A percentile compares a stretch with the other conserved stretches of the same genome.
These are phyloP conservation scores for Colletotrichum horii DNA, from an alignment of 2,329 filamentous ascomycete species.

Conservation along the genomic window DNA sequence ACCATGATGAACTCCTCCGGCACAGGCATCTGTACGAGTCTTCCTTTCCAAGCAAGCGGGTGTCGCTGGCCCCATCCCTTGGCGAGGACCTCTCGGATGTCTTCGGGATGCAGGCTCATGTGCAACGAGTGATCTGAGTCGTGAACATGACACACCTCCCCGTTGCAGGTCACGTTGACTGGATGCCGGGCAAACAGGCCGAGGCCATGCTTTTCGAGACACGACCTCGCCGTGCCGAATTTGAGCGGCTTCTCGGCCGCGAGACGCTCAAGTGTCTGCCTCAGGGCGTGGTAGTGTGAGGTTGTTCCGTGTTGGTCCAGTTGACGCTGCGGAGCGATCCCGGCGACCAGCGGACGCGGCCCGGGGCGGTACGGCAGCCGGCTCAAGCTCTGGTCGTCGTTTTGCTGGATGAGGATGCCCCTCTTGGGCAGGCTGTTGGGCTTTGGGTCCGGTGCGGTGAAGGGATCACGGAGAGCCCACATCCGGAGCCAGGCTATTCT, in stretches of 20 bases:
- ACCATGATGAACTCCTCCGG: slow-evolving; percentile 80
- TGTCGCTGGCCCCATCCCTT: slow-evolving; percentile 81
- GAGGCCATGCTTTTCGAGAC: slow-evolving; percentile 82
- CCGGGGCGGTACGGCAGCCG: slow-evolving; percentile 67
- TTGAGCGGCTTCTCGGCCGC: slow-evolving; percentile 46
- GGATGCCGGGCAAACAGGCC: slow-evolving; percentile 74
- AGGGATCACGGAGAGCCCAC: slow-evolving; percentile 75
- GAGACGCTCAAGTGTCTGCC: slow-evolving; percentile 57
- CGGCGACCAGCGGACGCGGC: slow-evolving; percentile 69
- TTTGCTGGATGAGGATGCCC: slow-evolving; percentile 59
- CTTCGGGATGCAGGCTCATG: slow-evolving; percentile 79
- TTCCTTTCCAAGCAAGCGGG: slow-evolving; percentile 69
- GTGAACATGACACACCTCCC: slow-evolving; percentile 85
- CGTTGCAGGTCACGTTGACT: slow-evolving; percentile 73
- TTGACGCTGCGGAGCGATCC: slow-evolving; percentile 84
- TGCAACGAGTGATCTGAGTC: slow-evolving; percentile 79
- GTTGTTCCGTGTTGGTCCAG: slow-evolving; percentile 67
- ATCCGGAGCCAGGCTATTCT: slow-evolving; percentile 75
- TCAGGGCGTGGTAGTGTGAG: slow-evolving; percentile 60
- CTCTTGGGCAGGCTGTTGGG: slow-evolving; percentile 53
- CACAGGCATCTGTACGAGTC: slow-evolving; percentile 68
- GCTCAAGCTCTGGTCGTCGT: slow-evolving; percentile 18
- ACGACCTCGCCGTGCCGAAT: slow-evolving; percentile 70
- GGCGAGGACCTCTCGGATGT: slow-evolving; percentile 73
- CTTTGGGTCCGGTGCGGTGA: slow-evolving; percentile 60